Conservation (phyloP, 2,329 filamentous ascomycete genomes). For the Parafenestella ontariensis region DNA sequence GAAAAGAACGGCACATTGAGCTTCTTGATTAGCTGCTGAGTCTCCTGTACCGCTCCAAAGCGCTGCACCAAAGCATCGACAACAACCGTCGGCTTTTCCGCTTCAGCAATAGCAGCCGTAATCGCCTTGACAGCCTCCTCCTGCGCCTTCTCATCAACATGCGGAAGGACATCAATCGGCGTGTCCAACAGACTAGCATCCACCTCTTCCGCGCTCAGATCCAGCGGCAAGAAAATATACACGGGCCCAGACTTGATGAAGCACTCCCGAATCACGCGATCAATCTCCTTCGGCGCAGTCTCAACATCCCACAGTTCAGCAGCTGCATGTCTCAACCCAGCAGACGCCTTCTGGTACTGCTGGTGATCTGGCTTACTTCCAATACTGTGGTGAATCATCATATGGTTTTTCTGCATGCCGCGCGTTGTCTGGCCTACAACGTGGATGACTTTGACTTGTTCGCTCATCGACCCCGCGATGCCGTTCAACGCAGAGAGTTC, state of each 20-base stretch:
- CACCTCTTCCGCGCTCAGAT: slow-evolving; percentile 49
- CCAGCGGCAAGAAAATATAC: slow-evolving; percentile 55
- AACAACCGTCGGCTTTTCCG: slow-evolving; percentile 49
- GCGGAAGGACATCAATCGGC: slow-evolving; percentile 45
- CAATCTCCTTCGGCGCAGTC: slow-evolving; percentile 52
- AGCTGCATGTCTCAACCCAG: slow-evolving; percentile 47
- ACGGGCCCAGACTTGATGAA: slow-evolving; percentile 53
- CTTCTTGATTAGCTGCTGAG: slow-evolving; percentile 41
- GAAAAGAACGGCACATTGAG: slow-evolving; percentile 49
- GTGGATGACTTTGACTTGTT: slow-evolving; percentile 55
- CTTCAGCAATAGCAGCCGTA: slow-evolving; percentile 35
- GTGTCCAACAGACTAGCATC: slow-evolving; percentile 44
- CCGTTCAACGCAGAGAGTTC: slow-evolving; percentile 56
- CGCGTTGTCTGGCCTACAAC: slow-evolving; percentile 55
- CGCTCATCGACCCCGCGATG: slow-evolving; percentile 53
- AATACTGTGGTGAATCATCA: slow-evolving; percentile 58
- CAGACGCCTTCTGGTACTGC: slow-evolving; percentile 51
- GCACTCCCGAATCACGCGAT: slow-evolving; percentile 53
- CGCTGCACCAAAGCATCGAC: slow-evolving; percentile 51
- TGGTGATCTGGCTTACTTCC: slow-evolving; percentile 52
- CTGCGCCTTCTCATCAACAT: slow-evolving; percentile 34
- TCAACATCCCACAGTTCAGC: slow-evolving; percentile 51
- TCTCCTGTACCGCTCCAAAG: slow-evolving; percentile 47
- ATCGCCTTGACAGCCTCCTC: slow-evolving; percentile 46
- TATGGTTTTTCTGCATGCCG: slow-evolving; percentile 50